Evolutionary conservation across 2,329 filamentous ascomycete species (phyloP).

Genomic region (Hymenoscyphus infarciens): DNA sequence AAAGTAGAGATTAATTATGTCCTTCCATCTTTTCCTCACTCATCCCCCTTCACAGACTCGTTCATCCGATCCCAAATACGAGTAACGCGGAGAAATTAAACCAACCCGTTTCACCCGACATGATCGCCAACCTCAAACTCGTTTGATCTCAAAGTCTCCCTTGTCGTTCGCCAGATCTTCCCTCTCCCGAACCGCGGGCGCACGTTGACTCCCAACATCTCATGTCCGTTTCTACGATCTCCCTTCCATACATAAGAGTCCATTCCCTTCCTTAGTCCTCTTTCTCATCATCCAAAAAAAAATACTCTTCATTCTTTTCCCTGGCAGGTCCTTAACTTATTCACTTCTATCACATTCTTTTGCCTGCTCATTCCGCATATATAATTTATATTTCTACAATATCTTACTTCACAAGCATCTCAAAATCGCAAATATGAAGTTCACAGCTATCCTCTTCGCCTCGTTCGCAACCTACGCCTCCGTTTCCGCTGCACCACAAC

Average conservation of each 20-base stretch:
- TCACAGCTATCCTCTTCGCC: slow-evolving; percentile 4
- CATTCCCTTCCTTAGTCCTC: background rate
- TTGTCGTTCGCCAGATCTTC: background rate
- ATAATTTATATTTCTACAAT: background rate
- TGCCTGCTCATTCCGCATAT: background rate
- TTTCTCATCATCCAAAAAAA: background rate
- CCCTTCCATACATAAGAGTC: background rate
- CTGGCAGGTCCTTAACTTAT: slow-evolving; percentile 4
- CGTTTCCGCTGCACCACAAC: slow-evolving; percentile 1
- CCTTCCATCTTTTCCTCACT: background rate
- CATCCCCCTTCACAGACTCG: background rate
- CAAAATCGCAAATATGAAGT: slow-evolving; percentile 5
- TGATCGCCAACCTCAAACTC: slow-evolving; percentile 1
- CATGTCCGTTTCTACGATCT: background rate
- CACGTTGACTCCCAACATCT: background rate
- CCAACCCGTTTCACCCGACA: background rate
- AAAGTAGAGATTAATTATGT: too few relatives aligned
- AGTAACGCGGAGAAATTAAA: background rate
- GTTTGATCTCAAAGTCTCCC: background rate
- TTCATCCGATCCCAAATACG: too few relatives aligned
- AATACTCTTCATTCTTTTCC: slow-evolving; percentile 4
- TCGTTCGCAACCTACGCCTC: background rate
- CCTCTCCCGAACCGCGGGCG: background rate
- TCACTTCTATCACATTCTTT: background rate
- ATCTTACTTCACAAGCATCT: background rate